A percentile compares a stretch with the other conserved stretches of the same genome.
Conservation (phyloP, 225 moss, liverwort and hornwort species). For the Rhytidiadelphus loreus region DNA sequence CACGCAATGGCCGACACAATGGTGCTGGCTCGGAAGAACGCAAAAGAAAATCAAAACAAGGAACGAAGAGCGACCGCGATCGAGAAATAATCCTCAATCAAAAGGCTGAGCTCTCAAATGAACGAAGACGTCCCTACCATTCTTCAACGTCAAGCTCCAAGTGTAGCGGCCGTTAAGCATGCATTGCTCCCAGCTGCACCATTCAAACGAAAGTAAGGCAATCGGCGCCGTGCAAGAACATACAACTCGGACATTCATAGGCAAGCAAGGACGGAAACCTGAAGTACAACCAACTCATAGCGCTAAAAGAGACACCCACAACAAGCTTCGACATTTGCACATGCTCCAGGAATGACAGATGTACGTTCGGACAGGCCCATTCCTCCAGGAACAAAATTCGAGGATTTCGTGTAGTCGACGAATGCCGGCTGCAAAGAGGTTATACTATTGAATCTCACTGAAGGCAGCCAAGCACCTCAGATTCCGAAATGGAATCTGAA, state of each 20-base stretch:
- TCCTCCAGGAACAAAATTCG: background rate
- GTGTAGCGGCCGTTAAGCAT: background rate
- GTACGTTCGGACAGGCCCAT: background rate
- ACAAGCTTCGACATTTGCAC: background rate
- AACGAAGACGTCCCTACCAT: background rate
- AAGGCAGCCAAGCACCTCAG: background rate
- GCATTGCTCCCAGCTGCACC: background rate
- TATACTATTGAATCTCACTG: background rate
- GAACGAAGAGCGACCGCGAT: background rate
- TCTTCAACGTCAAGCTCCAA: background rate
- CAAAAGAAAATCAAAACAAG: background rate
- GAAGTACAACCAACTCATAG: background rate
- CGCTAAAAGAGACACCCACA: background rate
- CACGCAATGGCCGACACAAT: background rate
- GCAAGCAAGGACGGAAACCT: background rate
- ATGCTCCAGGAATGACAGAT: background rate
- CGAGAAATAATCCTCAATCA: background rate
- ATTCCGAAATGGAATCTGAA: background rate
- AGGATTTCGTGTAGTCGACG: background rate
- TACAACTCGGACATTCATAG: background rate
- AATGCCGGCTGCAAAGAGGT: background rate
- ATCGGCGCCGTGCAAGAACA: background rate
- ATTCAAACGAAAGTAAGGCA: background rate
- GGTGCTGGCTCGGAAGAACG: background rate
- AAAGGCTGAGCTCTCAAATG: background rate